A percentile compares a stretch with the other conserved stretches of the same genome.
These are phyloP conservation scores for Apiospora rasikravindrae DNA, from an alignment of 2,329 filamentous ascomycete species.

Conservation along the genomic window DNA sequence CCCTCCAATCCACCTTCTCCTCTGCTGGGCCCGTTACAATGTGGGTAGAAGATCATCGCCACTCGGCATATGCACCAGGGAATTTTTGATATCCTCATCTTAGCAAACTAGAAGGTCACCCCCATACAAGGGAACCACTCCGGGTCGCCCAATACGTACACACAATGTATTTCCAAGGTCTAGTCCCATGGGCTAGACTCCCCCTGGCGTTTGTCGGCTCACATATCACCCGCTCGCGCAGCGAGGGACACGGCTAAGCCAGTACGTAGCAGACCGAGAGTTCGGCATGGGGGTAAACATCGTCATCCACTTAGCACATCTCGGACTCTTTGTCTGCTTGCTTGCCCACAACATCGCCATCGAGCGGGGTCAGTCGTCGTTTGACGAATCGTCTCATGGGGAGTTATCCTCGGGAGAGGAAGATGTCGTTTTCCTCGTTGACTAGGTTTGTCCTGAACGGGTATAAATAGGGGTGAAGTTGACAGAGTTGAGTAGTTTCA, in stretches of 20 bases:
- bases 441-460: slow-evolving; percentile 44
- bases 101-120: slow-evolving; percentile 22
- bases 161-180: slow-evolving; percentile 21
- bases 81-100: slow-evolving; percentile 28
- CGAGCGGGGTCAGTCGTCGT: slow-evolving; percentile 43
- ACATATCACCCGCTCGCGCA: slow-evolving; percentile 19
- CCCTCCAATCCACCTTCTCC: slow-evolving; percentile 3
- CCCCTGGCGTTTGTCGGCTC: slow-evolving; percentile 22
- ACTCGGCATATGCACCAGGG: slow-evolving; percentile 47
- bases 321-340: slow-evolving; percentile 14
- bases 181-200: slow-evolving; percentile 19
- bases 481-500: slow-evolving; percentile 48
- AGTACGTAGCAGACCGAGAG: slow-evolving; percentile 22
- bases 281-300: slow-evolving; percentile 19
- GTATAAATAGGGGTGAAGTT: slow-evolving; percentile 68
- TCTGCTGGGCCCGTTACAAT: not conserved
- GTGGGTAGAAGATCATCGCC: slow-evolving; percentile 39
- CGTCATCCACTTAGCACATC: slow-evolving; percentile 20
- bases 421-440: slow-evolving; percentile 37
- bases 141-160: slow-evolving; percentile 3
- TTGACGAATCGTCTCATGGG: slow-evolving; percentile 38
- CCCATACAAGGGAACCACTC: slow-evolving; percentile 17
- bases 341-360: slow-evolving; percentile 37
- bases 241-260: slow-evolving; percentile 15
- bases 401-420: slow-evolving; percentile 30